phyloP scores from a whole-genome alignment of 2,329 filamentous ascomycete species.

The Colletotrichum phormii region DNA sequence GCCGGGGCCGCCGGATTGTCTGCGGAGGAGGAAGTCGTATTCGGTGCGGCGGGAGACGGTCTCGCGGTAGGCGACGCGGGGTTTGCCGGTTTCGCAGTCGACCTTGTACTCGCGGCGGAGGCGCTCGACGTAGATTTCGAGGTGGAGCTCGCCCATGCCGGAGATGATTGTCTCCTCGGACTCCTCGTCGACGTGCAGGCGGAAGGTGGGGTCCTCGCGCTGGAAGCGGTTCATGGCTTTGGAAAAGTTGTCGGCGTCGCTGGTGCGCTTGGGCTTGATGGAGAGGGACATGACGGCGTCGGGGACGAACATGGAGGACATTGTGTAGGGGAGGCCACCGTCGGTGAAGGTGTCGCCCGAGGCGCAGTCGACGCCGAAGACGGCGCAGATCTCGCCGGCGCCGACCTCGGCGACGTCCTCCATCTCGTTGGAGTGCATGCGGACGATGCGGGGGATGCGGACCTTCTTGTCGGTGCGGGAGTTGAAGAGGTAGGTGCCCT shows the following conservation, averaged over 20 bases:
- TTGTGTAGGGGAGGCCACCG: constrained; percentile 89
- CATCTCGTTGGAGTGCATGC: constrained; percentile 99
- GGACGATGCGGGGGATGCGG: constrained; percentile 95
- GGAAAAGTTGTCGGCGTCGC: constrained; percentile 92
- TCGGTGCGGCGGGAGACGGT: constrained; percentile 84
- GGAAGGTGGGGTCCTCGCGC: constrained; percentile 97
- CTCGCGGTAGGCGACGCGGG: constrained; percentile 96
- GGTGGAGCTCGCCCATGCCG: constrained; percentile 96
- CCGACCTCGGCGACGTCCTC: constrained; percentile 94
- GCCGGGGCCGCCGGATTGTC: constrained; percentile 94
- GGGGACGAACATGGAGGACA: constrained; percentile 98
- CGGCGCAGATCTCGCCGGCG: constrained; percentile 97
- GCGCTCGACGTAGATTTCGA: constrained; percentile 97
- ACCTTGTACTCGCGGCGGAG: constrained; percentile 97
- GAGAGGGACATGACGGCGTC: constrained; percentile 98
- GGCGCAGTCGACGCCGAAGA: constrained; percentile 97
- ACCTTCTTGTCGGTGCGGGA: constrained; percentile 95
- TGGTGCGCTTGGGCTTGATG: constrained; percentile 94
- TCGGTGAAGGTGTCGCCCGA: constrained; percentile 99
- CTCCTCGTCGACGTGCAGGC: constrained; percentile 91
- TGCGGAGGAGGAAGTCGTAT: constrained; percentile 94
- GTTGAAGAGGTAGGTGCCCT: constrained; percentile 93
- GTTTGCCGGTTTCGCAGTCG: constrained; percentile 94
- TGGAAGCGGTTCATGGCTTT: constrained; percentile 99
- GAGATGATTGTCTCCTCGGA: constrained; percentile 97